Conservation (phyloP, 2,329 filamentous ascomycete species). For the Aspergillus cejpii region DNA sequence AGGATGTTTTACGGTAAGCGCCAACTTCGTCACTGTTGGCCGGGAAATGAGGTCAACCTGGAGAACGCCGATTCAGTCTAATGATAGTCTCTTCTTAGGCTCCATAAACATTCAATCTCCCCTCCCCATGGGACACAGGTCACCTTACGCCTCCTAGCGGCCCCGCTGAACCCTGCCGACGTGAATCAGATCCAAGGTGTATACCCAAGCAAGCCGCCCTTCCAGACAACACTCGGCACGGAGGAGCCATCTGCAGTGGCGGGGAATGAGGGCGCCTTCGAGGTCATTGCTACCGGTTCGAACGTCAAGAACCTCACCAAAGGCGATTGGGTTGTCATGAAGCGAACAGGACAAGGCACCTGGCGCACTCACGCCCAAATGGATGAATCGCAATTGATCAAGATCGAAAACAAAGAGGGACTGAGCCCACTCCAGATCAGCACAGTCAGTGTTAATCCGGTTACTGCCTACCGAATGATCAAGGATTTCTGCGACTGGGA, state of each 20-base stretch:
- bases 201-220: slow-evolving; percentile 77
- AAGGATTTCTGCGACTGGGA: slow-evolving; percentile 61
- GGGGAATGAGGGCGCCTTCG: slow-evolving; percentile 83
- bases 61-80: neutral
- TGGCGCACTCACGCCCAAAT: slow-evolving; percentile 87
- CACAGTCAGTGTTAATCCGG: slow-evolving; percentile 86
- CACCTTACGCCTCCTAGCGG: slow-evolving; percentile 79
- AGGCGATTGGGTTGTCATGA: slow-evolving; percentile 94
- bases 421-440: slow-evolving; percentile 72
- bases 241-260: slow-evolving; percentile 59
- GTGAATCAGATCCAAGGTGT: slow-evolving; percentile 97
- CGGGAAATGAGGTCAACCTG: neutral
- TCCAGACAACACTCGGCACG: slow-evolving; percentile 71
- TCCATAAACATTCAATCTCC: slow-evolving; percentile 47
- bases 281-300: slow-evolving; percentile 67
- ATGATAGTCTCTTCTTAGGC: slow-evolving; percentile 17
- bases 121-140: slow-evolving; percentile 54
- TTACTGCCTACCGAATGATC: slow-evolving; percentile 90
- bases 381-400: slow-evolving; percentile 55
- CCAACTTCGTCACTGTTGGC: neutral
- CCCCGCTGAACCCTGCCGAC: slow-evolving; percentile 93
- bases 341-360: slow-evolving; percentile 74
- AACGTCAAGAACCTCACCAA: slow-evolving; percentile 55
- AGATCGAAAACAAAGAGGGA: slow-evolving; percentile 62
- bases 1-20: slow-evolving; percentile 42